Evolutionary conservation across 2,329 filamentous ascomycete genomes (phyloP).

Genomic region (Trichoderma gracile): DNA sequence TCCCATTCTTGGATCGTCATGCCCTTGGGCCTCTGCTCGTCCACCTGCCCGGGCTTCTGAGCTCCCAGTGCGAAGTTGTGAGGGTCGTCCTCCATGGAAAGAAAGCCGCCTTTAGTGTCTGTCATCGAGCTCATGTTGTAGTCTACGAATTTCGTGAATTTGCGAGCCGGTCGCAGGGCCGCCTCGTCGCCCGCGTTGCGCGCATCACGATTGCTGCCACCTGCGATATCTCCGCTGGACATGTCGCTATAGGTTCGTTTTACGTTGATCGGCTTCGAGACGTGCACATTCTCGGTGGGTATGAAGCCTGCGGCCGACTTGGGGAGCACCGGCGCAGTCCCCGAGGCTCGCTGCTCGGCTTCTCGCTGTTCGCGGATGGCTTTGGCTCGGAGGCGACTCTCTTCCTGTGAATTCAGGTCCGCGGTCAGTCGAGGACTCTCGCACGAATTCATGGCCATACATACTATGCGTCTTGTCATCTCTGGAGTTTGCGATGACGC

Average conservation of each 20-base stretch:
- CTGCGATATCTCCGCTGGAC: constrained; percentile 47
- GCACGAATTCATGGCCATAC: constrained; percentile 29
- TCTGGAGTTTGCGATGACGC: constrained; percentile 56
- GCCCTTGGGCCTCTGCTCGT: constrained; percentile 70
- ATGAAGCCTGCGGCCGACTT: constrained; percentile 69
- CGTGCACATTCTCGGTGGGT: constrained; percentile 63
- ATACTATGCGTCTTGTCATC: constrained; percentile 56
- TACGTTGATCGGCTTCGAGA: constrained; percentile 47
- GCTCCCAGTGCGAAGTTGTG: constrained; percentile 71
- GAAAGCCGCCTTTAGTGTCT: constrained; percentile 94
- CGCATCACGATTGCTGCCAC: constrained; percentile 69
- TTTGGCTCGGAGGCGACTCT: constrained; percentile 85
- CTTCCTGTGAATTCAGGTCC: constrained; percentile 60
- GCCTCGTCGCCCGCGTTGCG: constrained; percentile 51
- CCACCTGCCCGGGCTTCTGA: constrained; percentile 40
- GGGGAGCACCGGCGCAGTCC: constrained; percentile 44
- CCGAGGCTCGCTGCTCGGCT: constrained; percentile 56
- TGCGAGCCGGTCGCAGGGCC: constrained; percentile 72
- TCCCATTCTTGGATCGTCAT: constrained; percentile 96
- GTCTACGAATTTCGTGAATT: constrained; percentile 93
- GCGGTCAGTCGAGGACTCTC: constrained; percentile 11
- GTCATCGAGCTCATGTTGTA: constrained; percentile 99
- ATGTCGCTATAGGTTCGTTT: constrained; percentile 73
- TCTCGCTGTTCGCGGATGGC: constrained; percentile 75
- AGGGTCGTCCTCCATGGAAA: constrained; percentile 89